Conservation (phyloP, 2,329 filamentous ascomycete genomes). For the Tolypocladium cylindrosporum region DNA sequence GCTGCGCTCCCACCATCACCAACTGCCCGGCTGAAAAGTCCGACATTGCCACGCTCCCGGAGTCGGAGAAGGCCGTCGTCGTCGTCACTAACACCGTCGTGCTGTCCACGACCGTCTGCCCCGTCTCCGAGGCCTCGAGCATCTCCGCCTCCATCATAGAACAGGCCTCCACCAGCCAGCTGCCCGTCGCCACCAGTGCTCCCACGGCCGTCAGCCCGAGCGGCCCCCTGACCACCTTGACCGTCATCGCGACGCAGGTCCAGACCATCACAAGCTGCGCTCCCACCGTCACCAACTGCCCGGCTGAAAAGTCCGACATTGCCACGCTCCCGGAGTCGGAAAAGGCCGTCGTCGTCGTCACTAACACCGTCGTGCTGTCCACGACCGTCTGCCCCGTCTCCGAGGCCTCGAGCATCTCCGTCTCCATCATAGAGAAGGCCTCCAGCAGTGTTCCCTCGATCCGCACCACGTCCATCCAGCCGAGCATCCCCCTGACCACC, state of each 20-base stretch:
- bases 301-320: slow-evolving; percentile 20
- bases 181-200: background rate
- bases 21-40: slow-evolving; percentile 36
- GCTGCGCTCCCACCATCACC: slow-evolving; percentile 46
- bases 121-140: slow-evolving; percentile 28
- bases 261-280: slow-evolving; percentile 49
- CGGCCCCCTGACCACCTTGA: slow-evolving; percentile 25
- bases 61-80: slow-evolving; percentile 20
- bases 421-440: slow-evolving; percentile 25
- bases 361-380: slow-evolving; percentile 28
- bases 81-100: slow-evolving; percentile 28
- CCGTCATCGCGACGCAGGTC: slow-evolving; percentile 44
- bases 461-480: background rate
- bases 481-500: slow-evolving; percentile 15
- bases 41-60: slow-evolving; percentile 23
- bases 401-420: slow-evolving; percentile 29
- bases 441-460: slow-evolving; percentile 18
- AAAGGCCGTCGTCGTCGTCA: slow-evolving; percentile 22
- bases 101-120: slow-evolving; percentile 34
- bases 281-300: slow-evolving; percentile 48
- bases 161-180: slow-evolving; percentile 21
- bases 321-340: slow-evolving; percentile 24
- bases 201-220: slow-evolving; percentile 2
- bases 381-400: slow-evolving; percentile 35
- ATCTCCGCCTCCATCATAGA: slow-evolving; percentile 30